These are phyloP conservation scores for Chalciporus sp. DNA, from an alignment of 1,284 basidiomycete species.

Conservation along the genomic window DNA sequence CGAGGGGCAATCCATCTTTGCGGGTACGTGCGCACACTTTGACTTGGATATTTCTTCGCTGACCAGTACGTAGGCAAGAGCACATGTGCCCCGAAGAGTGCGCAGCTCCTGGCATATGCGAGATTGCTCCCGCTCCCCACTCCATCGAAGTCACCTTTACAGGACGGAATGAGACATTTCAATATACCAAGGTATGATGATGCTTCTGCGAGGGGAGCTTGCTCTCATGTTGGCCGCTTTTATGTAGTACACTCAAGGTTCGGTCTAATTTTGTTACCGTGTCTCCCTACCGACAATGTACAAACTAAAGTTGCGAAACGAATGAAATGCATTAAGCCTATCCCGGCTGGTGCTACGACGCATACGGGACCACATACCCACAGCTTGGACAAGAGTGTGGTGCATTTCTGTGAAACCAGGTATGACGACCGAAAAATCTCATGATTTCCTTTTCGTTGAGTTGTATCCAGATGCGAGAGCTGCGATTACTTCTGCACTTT, in stretches of 20 bases:
- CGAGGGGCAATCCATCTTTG: constrained; percentile 51
- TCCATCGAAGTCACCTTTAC: constrained; percentile 60
- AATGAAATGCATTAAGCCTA: constrained; percentile 48
- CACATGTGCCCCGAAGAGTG: constrained; percentile 51
- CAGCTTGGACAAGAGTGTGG: constrained; percentile 40
- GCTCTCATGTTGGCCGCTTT: neutral
- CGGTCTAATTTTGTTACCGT: neutral
- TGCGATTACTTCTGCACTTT: constrained; percentile 63
- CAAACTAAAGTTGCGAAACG: constrained; percentile 46
- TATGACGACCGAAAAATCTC: constrained; percentile 20
- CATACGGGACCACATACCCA: constrained; percentile 55
- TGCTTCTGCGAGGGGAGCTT: neutral
- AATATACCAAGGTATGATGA: constrained; percentile 48
- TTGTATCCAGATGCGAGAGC: constrained; percentile 45
- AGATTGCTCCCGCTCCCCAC: constrained; percentile 58
- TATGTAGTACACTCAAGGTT: constrained; percentile 32
- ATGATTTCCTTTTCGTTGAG: neutral
- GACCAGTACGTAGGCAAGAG: constrained; percentile 40
- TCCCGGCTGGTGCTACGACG: constrained; percentile 42
- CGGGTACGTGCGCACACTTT: constrained; percentile 45
- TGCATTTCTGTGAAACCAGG: constrained; percentile 55
- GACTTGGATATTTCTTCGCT: neutral
- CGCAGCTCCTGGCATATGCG: constrained; percentile 49
- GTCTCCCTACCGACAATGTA: neutral
- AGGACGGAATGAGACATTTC: constrained; percentile 47